phyloP scores from a whole-genome alignment of 352 stramenopile species.

The Chrysophaeum taylorii region DNA sequence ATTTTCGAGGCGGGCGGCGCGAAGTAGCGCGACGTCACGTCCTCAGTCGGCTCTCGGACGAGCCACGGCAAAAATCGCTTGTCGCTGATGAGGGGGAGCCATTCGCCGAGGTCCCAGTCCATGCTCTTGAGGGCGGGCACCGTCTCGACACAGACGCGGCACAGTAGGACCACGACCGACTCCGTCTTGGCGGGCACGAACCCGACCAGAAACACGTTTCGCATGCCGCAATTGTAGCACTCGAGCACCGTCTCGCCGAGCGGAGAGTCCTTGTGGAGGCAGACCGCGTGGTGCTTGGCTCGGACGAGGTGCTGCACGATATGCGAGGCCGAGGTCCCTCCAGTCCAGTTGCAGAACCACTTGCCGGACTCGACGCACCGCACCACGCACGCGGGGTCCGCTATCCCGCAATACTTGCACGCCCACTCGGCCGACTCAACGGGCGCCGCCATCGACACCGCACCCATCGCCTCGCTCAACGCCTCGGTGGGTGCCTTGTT shows the following conservation, averaged over 20 bases:
- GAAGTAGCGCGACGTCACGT: not conserved
- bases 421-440: too few relatives aligned
- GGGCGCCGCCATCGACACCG: too few relatives aligned
- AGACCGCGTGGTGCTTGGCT: conserved; percentile 48
- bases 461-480: too few relatives aligned
- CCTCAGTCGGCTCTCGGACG: conserved; percentile 1
- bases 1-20: conserved; percentile 50
- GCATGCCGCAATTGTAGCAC: conserved; percentile 98
- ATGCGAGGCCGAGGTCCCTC: conserved; percentile 83
- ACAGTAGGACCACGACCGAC: conserved; percentile 92
- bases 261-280: conserved; percentile 83
- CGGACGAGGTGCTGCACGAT: conserved; percentile 95
- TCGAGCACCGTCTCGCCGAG: conserved; percentile 92
- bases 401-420: conserved; percentile 92
- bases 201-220: conserved; percentile 95
- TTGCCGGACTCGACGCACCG: conserved; percentile 64
- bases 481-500: too few relatives aligned
- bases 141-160: conserved; percentile 90
- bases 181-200: conserved; percentile 93
- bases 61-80: conserved; percentile 85
- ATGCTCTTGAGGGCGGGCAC: conserved; percentile 91
- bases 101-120: conserved; percentile 97
- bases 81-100: conserved; percentile 95
- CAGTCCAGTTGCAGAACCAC: conserved; percentile 96
- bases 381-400: conserved; percentile 90